phyloP scores from a whole-genome alignment of 169 alveolate species.

The Plasmodium knowlesi region DNA sequence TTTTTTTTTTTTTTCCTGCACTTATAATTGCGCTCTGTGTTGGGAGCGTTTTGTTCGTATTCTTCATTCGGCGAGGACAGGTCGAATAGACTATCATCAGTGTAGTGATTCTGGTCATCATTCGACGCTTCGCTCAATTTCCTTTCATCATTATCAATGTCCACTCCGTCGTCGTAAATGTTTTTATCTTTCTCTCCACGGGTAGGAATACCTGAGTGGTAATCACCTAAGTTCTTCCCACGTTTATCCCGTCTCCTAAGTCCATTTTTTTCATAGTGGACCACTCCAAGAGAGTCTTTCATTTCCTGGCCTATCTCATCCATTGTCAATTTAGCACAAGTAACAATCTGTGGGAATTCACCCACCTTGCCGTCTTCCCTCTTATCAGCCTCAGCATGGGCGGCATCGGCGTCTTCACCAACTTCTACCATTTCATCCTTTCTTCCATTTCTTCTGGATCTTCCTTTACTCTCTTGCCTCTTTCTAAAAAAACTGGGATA shows the following conservation, averaged over 20 bases:
- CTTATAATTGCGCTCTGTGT: not conserved
- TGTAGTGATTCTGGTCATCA: not conserved
- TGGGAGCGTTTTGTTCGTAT: not conserved
- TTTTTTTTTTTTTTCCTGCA: not conserved
- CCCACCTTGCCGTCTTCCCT: not conserved
- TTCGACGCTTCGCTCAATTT: not conserved
- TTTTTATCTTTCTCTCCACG: not conserved
- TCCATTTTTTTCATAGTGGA: not conserved
- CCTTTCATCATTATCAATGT: not conserved
- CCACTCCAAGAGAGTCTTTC: not conserved
- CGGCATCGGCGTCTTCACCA: not conserved
- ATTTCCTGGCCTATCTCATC: not conserved
- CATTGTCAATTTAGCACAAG: not conserved
- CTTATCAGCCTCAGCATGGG: not conserved
- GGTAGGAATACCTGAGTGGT: not conserved
- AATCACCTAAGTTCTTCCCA: not conserved
- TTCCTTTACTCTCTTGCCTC: conserved; percentile 8
- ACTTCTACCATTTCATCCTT: not conserved
- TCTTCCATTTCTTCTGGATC: not conserved
- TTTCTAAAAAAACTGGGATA: not conserved
- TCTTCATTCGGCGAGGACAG: not conserved
- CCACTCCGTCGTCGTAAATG: not conserved
- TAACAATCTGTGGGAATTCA: not conserved
- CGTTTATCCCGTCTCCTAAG: not conserved
- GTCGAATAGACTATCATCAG: not conserved